Evolutionary conservation across 805 yeast genomes (phyloP), one percentile per base, ranked within the genome.

Genomic region (Zygotorulaspora florentina): DNA sequence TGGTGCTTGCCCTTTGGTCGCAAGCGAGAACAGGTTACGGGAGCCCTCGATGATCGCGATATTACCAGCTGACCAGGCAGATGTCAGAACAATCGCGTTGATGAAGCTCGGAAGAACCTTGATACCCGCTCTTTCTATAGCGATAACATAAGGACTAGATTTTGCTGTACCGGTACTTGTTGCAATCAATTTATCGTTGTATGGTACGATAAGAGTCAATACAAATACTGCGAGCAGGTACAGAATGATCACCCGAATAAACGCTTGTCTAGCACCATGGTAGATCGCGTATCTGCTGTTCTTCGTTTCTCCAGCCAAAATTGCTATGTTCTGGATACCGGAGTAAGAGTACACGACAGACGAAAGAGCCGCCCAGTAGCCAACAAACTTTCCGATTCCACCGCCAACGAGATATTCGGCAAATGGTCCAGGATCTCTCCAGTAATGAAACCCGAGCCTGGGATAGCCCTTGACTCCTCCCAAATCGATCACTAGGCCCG

Each of bases 81-180:
- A 83, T 31, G 85, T 66, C 58, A 87, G 66, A 54, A 87, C 83
- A 62, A 85, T 80, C 2, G 83, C 90, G 63, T 87, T 88, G 57
- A 87, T 71, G 40, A 88, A 74, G 54, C 82, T 83, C 31, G 88
- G 88, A 51, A 87, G 69, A 0, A 79, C 89, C 9, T 61, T 57
- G 51, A 86, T 85, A 51, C 75, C 75, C 58, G 82, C 81, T 55
- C 71, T 75, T 42, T 67, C 59, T 48, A 87, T 81, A 40, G 95
- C 95, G 58, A 85, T 81, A 42, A 85, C 90, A 57, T 85, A 86
- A 31, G 95, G 95, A 16, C 91, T 83, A 17, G 91, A 88, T 35
- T 82, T 74, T 2, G 89, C 88, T 35, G 71, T 70, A 1, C 76
- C 66, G 15, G 68, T 63, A 40, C 79, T 73, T 15, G 78, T 72